A percentile compares a stretch with the other conserved stretches of the same genome.
phyloP scores from a whole-genome alignment of 2,329 filamentous ascomycete species.

The Aureobasidium zeae region DNA sequence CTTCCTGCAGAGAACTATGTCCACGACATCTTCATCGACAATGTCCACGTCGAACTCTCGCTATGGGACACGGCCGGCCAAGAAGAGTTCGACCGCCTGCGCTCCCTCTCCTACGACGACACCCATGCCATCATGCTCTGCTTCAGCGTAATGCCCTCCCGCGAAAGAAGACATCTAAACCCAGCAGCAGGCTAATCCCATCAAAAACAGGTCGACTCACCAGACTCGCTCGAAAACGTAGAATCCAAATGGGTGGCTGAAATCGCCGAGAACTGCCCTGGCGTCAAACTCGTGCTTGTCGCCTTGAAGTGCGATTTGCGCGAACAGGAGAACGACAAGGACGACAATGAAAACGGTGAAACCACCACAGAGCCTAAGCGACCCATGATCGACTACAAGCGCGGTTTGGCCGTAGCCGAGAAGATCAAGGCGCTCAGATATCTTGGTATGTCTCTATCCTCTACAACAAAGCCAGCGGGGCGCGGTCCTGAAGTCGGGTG shows the following conservation, averaged over 20 bases:
- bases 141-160: conserved; percentile 57
- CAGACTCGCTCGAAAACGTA: conserved; percentile 94
- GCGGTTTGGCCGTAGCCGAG: conserved; percentile 82
- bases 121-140: conserved; percentile 98
- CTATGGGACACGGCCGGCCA: conserved; percentile 98
- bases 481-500: no score
- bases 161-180: conserved; percentile 2
- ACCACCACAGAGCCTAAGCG: conserved; percentile 46
- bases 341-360: no score
- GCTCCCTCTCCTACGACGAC: conserved; percentile 93
- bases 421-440: conserved; percentile 89
- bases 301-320: conserved; percentile 94
- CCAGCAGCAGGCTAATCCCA: not conserved
- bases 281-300: conserved; percentile 87
- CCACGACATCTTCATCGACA: conserved; percentile 97
- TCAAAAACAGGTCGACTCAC: conserved; percentile 63
- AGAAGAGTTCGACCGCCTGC: conserved; percentile 95
- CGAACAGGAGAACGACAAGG: conserved; percentile 62
- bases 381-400: conserved; percentile 78
- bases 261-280: conserved; percentile 94
- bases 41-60: conserved; percentile 90
- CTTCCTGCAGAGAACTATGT: conserved; percentile 89
- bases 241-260: conserved; percentile 98
- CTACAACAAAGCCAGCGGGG: not conserved
- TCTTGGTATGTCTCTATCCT: conserved; percentile 56